Evolutionary conservation across 805 yeast genomes (phyloP).

Genomic region (Candida ascalaphidarum): DNA sequence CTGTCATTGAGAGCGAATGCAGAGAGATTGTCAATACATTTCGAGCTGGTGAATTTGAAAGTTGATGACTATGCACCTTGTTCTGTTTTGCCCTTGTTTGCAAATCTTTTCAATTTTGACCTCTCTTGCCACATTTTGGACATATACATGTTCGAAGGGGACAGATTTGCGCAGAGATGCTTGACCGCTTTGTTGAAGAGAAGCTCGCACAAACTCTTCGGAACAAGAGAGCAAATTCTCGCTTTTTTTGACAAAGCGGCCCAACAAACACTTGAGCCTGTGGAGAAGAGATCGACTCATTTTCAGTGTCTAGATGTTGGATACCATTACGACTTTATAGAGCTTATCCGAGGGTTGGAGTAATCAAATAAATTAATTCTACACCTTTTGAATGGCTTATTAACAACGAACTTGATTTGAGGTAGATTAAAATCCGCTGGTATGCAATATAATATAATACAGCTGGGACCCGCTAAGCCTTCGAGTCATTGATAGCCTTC

Average conservation of each 20-base stretch:
- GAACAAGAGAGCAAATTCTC: slow-evolving; percentile 39
- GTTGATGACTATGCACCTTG: slow-evolving; percentile 34
- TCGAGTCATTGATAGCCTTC: slow-evolving; percentile 18
- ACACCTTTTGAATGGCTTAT: neutral
- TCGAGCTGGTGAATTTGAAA: slow-evolving; percentile 31
- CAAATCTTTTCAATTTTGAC: slow-evolving; percentile 38
- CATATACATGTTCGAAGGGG: slow-evolving; percentile 55
- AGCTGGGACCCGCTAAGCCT: too few relatives aligned
- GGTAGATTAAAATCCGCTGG: neutral
- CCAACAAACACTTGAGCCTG: neutral
- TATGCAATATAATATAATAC: neutral
- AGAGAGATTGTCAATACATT: slow-evolving; percentile 37
- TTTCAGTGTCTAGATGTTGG: slow-evolving; percentile 39
- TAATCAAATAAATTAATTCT: neutral
- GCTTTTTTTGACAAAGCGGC: slow-evolving; percentile 14
- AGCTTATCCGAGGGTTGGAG: slow-evolving; percentile 28
- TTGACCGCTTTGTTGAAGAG: slow-evolving; percentile 44
- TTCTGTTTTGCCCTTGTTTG: slow-evolving; percentile 36
- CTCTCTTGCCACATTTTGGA: slow-evolving; percentile 45
- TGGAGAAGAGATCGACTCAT: too few relatives aligned
- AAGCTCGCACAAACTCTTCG: slow-evolving; percentile 42
- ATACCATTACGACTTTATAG: slow-evolving; percentile 40
- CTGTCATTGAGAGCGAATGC: too few relatives aligned
- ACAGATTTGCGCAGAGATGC: slow-evolving; percentile 40
- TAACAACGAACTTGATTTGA: too few relatives aligned